phyloP scores from a whole-genome alignment of 1,139 yeast genomes.

The Magnusiomyces ingens region DNA sequence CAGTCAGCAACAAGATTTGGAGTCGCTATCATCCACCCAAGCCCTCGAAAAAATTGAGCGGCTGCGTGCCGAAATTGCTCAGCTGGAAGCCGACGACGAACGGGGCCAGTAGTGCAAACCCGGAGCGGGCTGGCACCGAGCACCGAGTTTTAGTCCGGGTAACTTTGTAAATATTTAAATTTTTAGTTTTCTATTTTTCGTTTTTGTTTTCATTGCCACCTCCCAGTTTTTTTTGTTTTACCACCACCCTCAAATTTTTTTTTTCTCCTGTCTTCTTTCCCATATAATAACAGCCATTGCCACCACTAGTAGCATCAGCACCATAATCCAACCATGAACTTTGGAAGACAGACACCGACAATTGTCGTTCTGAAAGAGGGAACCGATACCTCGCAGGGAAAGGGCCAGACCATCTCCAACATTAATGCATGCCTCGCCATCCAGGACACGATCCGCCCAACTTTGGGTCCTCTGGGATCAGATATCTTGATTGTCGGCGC shows the following conservation, averaged over 20 bases:
- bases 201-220: neutral
- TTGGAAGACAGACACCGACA: conserved; percentile 90
- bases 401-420: conserved; percentile 89
- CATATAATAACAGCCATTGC: neutral
- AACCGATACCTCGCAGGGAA: conserved; percentile 93
- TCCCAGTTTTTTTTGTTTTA: neutral
- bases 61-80: conserved; percentile 22
- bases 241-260: conserved; percentile 1
- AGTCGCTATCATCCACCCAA: neutral
- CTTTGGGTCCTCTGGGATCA: conserved; percentile 95
- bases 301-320: neutral
- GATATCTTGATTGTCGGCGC: conserved; percentile 83
- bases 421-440: conserved; percentile 96
- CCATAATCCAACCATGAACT: conserved; percentile 53
- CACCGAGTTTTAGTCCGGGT: no score
- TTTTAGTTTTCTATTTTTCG: no score
- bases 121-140: no score
- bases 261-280: neutral
- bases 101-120: neutral
- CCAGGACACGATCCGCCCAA: conserved; percentile 90
- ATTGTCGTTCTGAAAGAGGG: conserved; percentile 97
- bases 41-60: conserved; percentile 6
- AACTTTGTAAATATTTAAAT: no score
- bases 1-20: neutral
- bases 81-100: conserved; percentile 19